A percentile compares a stretch with the other conserved stretches of the same genome.
phyloP scores from a whole-genome alignment of 2,329 filamentous ascomycete genomes.

The Xylariaceae sp. region DNA sequence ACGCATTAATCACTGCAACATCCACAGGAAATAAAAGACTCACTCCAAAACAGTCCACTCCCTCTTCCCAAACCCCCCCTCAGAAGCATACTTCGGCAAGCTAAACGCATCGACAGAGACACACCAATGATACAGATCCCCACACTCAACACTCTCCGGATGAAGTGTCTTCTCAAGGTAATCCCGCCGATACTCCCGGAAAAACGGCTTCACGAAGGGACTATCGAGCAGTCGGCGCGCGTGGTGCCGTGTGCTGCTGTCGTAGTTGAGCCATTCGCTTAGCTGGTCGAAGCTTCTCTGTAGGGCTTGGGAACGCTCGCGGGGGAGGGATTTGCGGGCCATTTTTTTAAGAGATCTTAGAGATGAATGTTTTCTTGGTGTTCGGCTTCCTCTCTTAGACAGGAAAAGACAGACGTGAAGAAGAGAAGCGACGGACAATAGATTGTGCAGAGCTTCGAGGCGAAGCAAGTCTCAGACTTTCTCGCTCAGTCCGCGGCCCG shows the following conservation, averaged over 20 bases:
- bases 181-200: slow-evolving; percentile 27
- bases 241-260: slow-evolving; percentile 18
- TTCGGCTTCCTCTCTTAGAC: too few species aligned
- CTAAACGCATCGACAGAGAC: slow-evolving; percentile 20
- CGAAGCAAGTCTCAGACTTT: not conserved
- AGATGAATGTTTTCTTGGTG: too few species aligned
- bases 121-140: slow-evolving; percentile 21
- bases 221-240: slow-evolving; percentile 23
- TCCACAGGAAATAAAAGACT: not conserved
- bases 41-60: slow-evolving; percentile 26
- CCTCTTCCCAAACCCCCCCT: slow-evolving; percentile 16
- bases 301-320: slow-evolving; percentile 18
- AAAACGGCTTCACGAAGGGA: slow-evolving; percentile 27
- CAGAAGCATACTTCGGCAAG: slow-evolving; percentile 14
- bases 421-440: not conserved
- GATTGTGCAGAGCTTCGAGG: not conserved
- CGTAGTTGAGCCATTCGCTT: slow-evolving; percentile 25
- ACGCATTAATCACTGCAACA: not conserved
- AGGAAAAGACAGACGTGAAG: too few species aligned
- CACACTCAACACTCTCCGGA: slow-evolving; percentile 20
- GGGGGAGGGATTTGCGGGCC: slow-evolving; percentile 18
- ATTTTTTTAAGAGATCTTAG: too few species aligned
- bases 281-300: slow-evolving; percentile 24
- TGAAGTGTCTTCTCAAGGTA: slow-evolving; percentile 24
- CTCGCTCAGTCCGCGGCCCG: not conserved